Conservation (phyloP, 1,139 yeast species). For the Debaryomycetaceae sp. region DNA sequence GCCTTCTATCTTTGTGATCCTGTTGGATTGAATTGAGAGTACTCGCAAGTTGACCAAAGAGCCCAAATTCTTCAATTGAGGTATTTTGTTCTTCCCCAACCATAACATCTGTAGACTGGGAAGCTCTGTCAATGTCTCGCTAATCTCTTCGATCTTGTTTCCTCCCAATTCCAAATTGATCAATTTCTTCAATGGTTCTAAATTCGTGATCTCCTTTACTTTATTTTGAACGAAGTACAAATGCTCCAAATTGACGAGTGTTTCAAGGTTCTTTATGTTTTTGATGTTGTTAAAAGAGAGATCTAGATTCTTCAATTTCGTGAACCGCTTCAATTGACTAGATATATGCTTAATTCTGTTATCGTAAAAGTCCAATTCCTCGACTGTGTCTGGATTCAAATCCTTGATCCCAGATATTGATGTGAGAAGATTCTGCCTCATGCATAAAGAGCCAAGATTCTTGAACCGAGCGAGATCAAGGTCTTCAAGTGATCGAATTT, state of each 20-base stretch:
- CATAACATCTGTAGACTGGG: conserved; percentile 70
- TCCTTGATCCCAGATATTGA: conserved; percentile 68
- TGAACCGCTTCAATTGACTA: conserved; percentile 57
- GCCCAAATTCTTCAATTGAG: conserved; percentile 59
- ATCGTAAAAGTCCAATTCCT: conserved; percentile 87
- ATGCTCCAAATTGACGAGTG: conserved; percentile 58
- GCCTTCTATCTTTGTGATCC: conserved; percentile 77
- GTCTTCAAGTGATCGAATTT: conserved; percentile 65
- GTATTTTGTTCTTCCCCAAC: conserved; percentile 87
- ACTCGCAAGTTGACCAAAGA: conserved; percentile 64
- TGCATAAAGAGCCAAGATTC: conserved; percentile 57
- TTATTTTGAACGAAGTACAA: conserved; percentile 88
- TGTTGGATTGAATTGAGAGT: conserved; percentile 85
- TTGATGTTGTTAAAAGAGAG: conserved; percentile 88
- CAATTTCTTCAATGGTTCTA: conserved; percentile 57
- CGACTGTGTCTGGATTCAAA: conserved; percentile 51
- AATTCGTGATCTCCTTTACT: conserved; percentile 66
- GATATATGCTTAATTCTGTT: conserved; percentile 87
- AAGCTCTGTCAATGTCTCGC: conserved; percentile 52
- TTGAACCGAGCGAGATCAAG: conserved; percentile 59
- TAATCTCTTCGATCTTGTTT: conserved; percentile 66
- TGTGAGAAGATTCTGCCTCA: conserved; percentile 82
- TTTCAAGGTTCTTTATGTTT: conserved; percentile 76
- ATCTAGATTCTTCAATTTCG: conserved; percentile 62
- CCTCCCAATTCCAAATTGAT: conserved; percentile 89